Conservation (phyloP, 78 protist species). For the Dictyostelium purpureum region DNA sequence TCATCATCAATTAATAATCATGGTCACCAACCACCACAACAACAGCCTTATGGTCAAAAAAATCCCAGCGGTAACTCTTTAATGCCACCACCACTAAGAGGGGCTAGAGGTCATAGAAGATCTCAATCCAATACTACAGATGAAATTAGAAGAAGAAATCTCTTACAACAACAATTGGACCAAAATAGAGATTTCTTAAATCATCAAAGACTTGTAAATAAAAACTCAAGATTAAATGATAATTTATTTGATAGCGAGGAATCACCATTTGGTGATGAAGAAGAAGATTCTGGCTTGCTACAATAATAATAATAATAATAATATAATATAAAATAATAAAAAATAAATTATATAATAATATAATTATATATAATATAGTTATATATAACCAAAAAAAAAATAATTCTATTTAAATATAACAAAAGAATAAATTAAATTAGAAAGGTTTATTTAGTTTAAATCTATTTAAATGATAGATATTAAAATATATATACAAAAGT, state of each 20-base stretch:
- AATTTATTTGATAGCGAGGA: not conserved
- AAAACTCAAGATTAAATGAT: not conserved
- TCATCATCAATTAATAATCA: not conserved
- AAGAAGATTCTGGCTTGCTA: not conserved
- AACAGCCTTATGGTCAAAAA: not conserved
- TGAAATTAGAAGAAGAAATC: constrained; percentile 60
- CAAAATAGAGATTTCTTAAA: constrained; percentile 48
- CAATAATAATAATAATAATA: not conserved
- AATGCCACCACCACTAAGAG: constrained; percentile 57
- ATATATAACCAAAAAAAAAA: not conserved
- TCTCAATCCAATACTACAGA: constrained; percentile 58
- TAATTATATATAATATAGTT: not conserved
- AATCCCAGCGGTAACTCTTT: not conserved
- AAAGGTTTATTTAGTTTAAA: not conserved
- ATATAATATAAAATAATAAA: not conserved
- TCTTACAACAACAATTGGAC: constrained; percentile 72
- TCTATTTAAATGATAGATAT: not conserved
- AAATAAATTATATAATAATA: not conserved
- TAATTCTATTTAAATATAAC: not conserved
- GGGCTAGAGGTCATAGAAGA: constrained; percentile 51
- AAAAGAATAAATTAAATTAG: not conserved
- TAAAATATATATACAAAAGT: not conserved
- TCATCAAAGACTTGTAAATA: constrained; percentile 10
- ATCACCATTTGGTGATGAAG: constrained; percentile 1
- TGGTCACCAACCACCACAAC: not conserved